Conservation (phyloP, 805 yeast species). For the Cyberlindnera euphorbiae region DNA sequence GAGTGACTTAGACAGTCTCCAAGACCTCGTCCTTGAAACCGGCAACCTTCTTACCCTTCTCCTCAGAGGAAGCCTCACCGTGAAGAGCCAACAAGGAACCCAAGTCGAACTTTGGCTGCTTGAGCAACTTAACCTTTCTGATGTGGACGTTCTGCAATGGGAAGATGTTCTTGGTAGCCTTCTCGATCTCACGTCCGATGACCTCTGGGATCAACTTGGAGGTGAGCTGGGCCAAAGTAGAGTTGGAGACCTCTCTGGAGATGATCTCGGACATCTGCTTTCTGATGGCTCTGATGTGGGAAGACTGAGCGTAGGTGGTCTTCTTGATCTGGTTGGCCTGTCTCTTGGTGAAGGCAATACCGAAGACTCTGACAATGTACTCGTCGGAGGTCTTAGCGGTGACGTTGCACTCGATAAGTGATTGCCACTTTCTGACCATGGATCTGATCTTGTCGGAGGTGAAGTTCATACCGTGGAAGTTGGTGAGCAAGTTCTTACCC, state of each 20-base stretch:
- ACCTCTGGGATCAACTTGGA: constrained; percentile 98
- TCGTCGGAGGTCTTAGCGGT: constrained; percentile 98
- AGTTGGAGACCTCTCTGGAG: constrained; percentile 93
- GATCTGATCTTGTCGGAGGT: constrained; percentile 97
- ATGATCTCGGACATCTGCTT: constrained; percentile 94
- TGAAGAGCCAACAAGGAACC: constrained; percentile 95
- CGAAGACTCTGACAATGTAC: constrained; percentile 93
- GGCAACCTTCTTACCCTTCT: constrained; percentile 95
- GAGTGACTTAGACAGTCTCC: constrained; percentile 75
- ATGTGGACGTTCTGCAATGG: constrained; percentile 98
- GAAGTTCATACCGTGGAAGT: constrained; percentile 99
- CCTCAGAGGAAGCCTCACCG: constrained; percentile 92
- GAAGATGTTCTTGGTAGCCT: constrained; percentile 89
- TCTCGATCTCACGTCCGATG: constrained; percentile 97
- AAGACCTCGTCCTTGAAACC: constrained; percentile 99
- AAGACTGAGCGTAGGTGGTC: constrained; percentile 96
- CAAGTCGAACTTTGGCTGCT: constrained; percentile 98
- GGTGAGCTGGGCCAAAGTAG: constrained; percentile 93
- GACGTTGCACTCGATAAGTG: constrained; percentile 95
- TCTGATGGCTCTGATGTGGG: constrained; percentile 80
- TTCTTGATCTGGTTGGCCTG: constrained; percentile 95
- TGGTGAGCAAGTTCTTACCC: constrained; percentile 97
- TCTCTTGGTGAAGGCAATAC: constrained; percentile 98
- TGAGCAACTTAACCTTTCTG: constrained; percentile 97
- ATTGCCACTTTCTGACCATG: constrained; percentile 98